Conservation (phyloP, 768 basidiomycete species). For the Leccinum ochraceum region DNA sequence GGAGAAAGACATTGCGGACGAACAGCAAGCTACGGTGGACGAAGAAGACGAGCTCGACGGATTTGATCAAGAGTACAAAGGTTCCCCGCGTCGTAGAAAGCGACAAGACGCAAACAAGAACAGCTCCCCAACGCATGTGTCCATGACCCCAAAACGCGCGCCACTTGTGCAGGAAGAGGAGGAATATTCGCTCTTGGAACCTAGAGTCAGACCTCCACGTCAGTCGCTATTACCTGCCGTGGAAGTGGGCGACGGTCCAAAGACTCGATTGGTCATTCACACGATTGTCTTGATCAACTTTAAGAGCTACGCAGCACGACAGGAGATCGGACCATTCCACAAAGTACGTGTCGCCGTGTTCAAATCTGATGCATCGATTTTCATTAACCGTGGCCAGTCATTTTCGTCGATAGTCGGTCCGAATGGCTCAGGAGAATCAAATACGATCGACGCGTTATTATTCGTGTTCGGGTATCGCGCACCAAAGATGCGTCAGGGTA, state of each 20-base stretch:
- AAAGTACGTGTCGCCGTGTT: conserved; percentile 53
- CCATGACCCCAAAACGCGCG: conserved; percentile 17
- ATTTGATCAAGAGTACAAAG: conserved; percentile 24
- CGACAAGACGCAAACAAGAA: conserved; percentile 8
- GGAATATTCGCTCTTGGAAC: conserved; percentile 29
- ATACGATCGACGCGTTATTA: conserved; percentile 95
- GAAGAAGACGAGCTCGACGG: conserved; percentile 25
- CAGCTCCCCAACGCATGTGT: not conserved
- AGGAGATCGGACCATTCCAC: conserved; percentile 98
- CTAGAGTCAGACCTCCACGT: conserved; percentile 25
- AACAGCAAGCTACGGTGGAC: not conserved
- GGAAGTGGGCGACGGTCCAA: conserved; percentile 64
- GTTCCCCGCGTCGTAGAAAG: conserved; percentile 18
- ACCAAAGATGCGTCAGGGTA: conserved; percentile 96
- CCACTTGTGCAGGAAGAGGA: conserved; percentile 23
- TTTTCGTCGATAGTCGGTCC: conserved; percentile 99
- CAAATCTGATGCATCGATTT: not conserved
- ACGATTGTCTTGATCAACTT: conserved; percentile 93
- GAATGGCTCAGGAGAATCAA: conserved; percentile 97
- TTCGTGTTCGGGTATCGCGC: conserved; percentile 99
- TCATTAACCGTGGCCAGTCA: conserved; percentile 51
- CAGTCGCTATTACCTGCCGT: conserved; percentile 35
- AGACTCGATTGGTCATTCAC: conserved; percentile 84
- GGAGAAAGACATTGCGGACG: not conserved
- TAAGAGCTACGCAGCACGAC: conserved; percentile 95